Evolutionary conservation across 345 rosid genomes (phyloP).

Genomic region (Camelina neglecta): DNA sequence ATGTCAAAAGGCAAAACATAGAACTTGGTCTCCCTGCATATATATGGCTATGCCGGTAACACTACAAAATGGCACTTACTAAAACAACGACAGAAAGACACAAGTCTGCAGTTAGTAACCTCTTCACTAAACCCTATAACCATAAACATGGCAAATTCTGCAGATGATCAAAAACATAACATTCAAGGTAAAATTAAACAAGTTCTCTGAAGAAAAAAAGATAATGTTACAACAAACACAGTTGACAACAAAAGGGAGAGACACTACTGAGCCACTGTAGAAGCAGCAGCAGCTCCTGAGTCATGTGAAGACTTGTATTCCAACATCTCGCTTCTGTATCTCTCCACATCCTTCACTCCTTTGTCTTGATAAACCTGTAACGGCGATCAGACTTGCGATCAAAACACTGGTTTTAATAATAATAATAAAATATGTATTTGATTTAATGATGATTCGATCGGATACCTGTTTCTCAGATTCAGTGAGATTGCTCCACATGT

Average conservation of each 20-base stretch:
- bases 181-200: slow-evolving; percentile 3
- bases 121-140: slow-evolving; percentile 35
- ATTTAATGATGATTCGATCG: slow-evolving; percentile 1
- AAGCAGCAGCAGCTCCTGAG: slow-evolving; percentile 57
- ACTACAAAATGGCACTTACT: background rate
- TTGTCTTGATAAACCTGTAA: slow-evolving; percentile 75
- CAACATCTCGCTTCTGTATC: slow-evolving; percentile 73
- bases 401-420: background rate
- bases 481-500: slow-evolving; percentile 68
- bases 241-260: slow-evolving; percentile 20
- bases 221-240: slow-evolving; percentile 27
- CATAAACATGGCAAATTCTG: slow-evolving; percentile 33
- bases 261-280: slow-evolving; percentile 48
- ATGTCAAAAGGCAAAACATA: too few relatives aligned
- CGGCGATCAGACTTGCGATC: background rate
- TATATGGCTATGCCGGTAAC: slow-evolving; percentile 16
- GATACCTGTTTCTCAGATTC: slow-evolving; percentile 77
- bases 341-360: slow-evolving; percentile 72
- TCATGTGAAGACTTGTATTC: slow-evolving; percentile 56
- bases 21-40: background rate
- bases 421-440: background rate
- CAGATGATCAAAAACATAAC: slow-evolving; percentile 10
- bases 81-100: background rate
- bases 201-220: slow-evolving; percentile 28
- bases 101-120: slow-evolving; percentile 23